Base-by-base conservation (phyloP, 768 basidiomycete genomes). In the Amanita phalloides region DNA sequence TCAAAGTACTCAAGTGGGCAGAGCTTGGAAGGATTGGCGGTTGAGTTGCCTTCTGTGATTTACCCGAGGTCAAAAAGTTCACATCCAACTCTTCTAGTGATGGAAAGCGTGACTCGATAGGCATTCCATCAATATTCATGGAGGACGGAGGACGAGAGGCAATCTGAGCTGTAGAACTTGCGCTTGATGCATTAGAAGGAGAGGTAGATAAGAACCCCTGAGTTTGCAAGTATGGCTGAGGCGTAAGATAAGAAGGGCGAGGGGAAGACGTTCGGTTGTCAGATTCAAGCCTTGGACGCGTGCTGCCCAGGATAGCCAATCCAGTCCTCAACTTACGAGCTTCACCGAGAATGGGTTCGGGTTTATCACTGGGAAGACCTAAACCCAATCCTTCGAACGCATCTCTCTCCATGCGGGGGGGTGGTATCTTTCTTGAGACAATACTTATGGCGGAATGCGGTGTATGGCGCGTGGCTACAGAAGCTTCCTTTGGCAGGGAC, bases 1-100 rank as follows among this genome's bases (percentile, higher is more conserved):
- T 13, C 20, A 17, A 23, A 11, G 20, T 35, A 20, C 26, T 25
- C 4, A 35, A 17, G 17, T 50, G 30, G 9, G 11, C 3, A 3
- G 21, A 23, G 20, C 10, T 42, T 30, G 39, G 20, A 20, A 43
- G 28, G 20, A 36, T 30, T 45, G 51, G n/a, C 7, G 25, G 51
- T 4, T 14, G 44, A 25, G 32, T 21, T 28, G 37, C 5, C 6
- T 8, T 48, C 13, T 37, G 48, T 25, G 21, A 28, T n/a, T 23
- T 26, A 20, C 25, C 36, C 23, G 37, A n/a, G 13, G 56, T 13
- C 11, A 60, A 58, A 55, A 79, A 77, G 8, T 68, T 68, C 21
- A 79, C 76, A 64, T 90, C 85, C 5, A 94, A 70, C 54, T 88
- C 86, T 62, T 95, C 93, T 38, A 96, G 68, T 0, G 93, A 87